phyloP scores from a whole-genome alignment of 805 yeast genomes.

The Jamesozyma gamospora region DNA sequence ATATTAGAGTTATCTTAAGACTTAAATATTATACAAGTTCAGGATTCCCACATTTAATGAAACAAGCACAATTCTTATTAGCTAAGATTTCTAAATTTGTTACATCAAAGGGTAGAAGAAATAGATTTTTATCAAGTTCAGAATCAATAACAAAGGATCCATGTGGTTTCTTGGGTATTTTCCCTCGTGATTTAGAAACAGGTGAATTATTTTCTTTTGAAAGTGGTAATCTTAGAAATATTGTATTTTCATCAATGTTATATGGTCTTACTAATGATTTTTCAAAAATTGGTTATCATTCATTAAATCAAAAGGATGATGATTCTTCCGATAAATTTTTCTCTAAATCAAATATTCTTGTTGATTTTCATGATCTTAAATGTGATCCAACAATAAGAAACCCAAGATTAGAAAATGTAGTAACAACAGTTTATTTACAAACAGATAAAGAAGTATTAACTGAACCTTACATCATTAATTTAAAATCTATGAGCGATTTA shows the following conservation, averaged over 20 bases:
- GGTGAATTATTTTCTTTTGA: conserved; percentile 45
- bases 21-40: conserved; percentile 43
- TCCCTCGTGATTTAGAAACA: conserved; percentile 50
- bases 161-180: conserved; percentile 57
- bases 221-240: conserved; percentile 40
- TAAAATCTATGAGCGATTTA: conserved; percentile 40
- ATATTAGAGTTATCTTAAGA: conserved; percentile 43
- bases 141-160: conserved; percentile 31
- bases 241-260: conserved; percentile 59
- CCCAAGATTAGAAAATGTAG: conserved; percentile 59
- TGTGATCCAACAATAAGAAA: conserved; percentile 47
- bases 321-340: conserved; percentile 38
- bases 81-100: conserved; percentile 53
- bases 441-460: conserved; percentile 55
- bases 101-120: conserved; percentile 34
- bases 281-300: conserved; percentile 38
- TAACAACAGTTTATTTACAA: conserved; percentile 63
- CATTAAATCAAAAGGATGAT: conserved; percentile 40
- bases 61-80: conserved; percentile 42
- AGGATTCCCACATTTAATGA: conserved; percentile 41
- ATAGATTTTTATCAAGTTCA: conserved; percentile 13
- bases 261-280: conserved; percentile 65
- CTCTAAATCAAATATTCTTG: conserved; percentile 51
- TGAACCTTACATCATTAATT: conserved; percentile 67
- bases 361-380: conserved; percentile 62